These are phyloP conservation scores for Selenicereus undatus DNA, from an alignment of 148 eudicot species.

Conservation along the genomic window DNA sequence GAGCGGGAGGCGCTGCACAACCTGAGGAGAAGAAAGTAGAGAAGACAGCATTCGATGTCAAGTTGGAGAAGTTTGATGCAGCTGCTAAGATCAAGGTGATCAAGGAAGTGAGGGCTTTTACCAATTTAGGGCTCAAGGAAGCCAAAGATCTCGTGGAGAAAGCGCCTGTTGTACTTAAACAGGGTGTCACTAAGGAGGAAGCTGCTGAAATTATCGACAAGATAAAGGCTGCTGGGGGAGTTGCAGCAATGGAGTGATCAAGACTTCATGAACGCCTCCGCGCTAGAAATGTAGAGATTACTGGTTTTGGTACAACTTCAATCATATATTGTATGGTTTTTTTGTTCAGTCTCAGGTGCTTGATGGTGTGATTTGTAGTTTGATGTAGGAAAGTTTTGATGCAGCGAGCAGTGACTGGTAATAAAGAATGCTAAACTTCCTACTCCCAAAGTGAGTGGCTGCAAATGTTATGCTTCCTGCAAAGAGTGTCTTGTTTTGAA, in stretches of 20 bases:
- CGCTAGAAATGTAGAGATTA: slow-evolving; percentile 8
- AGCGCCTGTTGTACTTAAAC: slow-evolving; percentile 65
- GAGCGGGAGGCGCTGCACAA: slow-evolving; percentile 42
- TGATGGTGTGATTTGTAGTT: not conserved
- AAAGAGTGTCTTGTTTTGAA: not conserved
- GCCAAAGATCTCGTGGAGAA: slow-evolving; percentile 87
- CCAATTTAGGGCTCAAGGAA: slow-evolving; percentile 77
- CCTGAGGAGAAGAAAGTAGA: slow-evolving; percentile 68
- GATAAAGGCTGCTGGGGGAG: slow-evolving; percentile 75
- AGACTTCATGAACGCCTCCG: not conserved
- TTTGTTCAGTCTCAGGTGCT: not conserved
- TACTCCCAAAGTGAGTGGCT: not conserved
- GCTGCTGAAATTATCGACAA: slow-evolving; percentile 70
- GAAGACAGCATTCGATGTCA: slow-evolving; percentile 78
- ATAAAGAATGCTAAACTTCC: not conserved
- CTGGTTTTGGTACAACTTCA: not conserved
- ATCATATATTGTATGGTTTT: not conserved
- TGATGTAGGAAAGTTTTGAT: not conserved
- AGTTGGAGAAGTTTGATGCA: slow-evolving; percentile 80
- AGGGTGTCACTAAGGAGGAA: slow-evolving; percentile 86
- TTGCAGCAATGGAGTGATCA: slow-evolving; percentile 69
- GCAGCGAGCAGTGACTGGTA: not conserved
- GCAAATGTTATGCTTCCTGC: not conserved
- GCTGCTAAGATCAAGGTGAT: slow-evolving; percentile 87
- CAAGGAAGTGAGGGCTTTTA: slow-evolving; percentile 80